A percentile compares a stretch with the other conserved stretches of the same genome.
These are phyloP conservation scores for Solanum appendiculatum DNA, from an alignment of 257 asterid species.

Conservation along the genomic window DNA sequence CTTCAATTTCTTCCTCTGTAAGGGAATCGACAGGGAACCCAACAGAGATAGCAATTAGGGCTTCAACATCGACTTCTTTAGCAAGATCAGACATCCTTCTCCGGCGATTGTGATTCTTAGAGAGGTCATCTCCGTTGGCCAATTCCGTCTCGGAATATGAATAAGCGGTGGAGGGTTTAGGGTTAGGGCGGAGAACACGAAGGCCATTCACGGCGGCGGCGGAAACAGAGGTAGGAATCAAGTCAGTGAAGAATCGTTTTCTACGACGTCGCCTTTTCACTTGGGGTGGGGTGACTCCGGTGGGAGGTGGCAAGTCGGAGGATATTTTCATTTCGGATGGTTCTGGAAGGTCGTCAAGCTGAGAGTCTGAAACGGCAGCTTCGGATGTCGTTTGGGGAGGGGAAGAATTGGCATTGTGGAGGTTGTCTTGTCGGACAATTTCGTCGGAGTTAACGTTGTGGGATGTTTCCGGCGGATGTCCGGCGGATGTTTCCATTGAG, in stretches of 20 bases:
- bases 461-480: slow-evolving; percentile 20
- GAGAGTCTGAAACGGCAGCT: slow-evolving; percentile 6
- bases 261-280: slow-evolving; percentile 83
- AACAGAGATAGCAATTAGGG: slow-evolving; percentile 86
- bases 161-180: slow-evolving; percentile 43
- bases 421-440: background rate
- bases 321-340: slow-evolving; percentile 1
- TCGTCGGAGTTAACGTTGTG: background rate
- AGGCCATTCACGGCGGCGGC: slow-evolving; percentile 46
- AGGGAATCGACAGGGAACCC: slow-evolving; percentile 93
- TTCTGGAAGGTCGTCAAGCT: background rate
- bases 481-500: slow-evolving; percentile 36
- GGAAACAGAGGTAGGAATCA: slow-evolving; percentile 56
- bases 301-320: slow-evolving; percentile 15
- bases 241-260: slow-evolving; percentile 76
- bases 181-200: slow-evolving; percentile 75
- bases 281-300: slow-evolving; percentile 29
- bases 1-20: slow-evolving; percentile 95
- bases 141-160: slow-evolving; percentile 30
- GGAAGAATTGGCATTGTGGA: background rate
- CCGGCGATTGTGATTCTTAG: slow-evolving; percentile 36
- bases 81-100: slow-evolving; percentile 53
- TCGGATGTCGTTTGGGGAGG: slow-evolving; percentile 13
- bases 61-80: slow-evolving; percentile 83
- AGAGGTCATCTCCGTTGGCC: slow-evolving; percentile 17